Evolutionary conservation across 2,329 filamentous ascomycete species (phyloP), one percentile per base, ranked within the genome.

Genomic region (Macrophomina pseudophaseolina): DNA sequence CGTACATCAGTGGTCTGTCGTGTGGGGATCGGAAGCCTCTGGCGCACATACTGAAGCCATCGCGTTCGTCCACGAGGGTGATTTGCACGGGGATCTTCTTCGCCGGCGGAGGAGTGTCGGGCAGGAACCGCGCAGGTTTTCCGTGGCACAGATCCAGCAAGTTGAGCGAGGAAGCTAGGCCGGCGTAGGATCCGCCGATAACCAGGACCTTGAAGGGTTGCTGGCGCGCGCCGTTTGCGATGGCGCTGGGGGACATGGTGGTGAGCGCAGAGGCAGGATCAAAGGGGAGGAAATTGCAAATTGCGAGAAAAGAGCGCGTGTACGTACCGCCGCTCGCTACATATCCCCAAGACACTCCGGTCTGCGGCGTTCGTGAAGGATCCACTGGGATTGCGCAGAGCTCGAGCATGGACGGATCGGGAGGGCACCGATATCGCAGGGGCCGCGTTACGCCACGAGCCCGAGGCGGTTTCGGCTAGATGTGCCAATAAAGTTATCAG

Each of bases 1-100:
- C 4, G 12, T 28, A 3, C 90, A 89, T 14, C 91, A 78, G 69
- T 90, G 85, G 33, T 81, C 83, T 68, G 94, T 80, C 9, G 87
- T 83, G 12, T 84, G 80, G 2, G 7, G n/a, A n/a, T 53, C 28
- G 1, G 32, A 30, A 4, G 11, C 1, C 2, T 8, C 69, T 87
- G 85, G 85, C 18, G 93, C 33, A 69, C 88, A 72, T 81, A 93
- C 91, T 93, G 75, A 88, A 93, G n/a, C 91, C 91, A 81, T 94
- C 91, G n/a, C 90, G 83, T 76, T 93, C 90, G 72, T 94, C 91
- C 23, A 92, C 88, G 18, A 94, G 84, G 32, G 90, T 93, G 59
- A 94, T 88, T 46, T 92, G 85, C 11, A 92, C 78, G 81, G 80
- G 23, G 66, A 74, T 63, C 88, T 84, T 18, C 85, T 80, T 8